Base-by-base conservation (phyloP, 2,329 filamentous ascomycete genomes). In the Fusarium oxysporum region DNA sequence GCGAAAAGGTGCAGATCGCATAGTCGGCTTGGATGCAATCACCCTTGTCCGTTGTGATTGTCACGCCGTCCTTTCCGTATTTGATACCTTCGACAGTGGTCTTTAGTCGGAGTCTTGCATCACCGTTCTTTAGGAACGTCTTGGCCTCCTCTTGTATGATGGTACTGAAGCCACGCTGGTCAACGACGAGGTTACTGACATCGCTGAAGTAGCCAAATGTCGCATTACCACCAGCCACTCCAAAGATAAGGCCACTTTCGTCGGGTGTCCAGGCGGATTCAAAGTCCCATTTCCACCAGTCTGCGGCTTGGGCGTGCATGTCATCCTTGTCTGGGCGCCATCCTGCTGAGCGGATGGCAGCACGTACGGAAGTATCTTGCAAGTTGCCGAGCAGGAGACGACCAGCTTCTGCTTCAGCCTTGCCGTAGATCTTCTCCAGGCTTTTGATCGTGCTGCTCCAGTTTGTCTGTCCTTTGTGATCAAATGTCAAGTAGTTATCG, bases 1-100 rank as follows among this genome's bases (percentile, higher is more conserved):
- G 80, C 0, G 90, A 91, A 78, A 93, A 92, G 0, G 91, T 93
- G 74, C 86, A 87, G 68, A 93, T 87, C 3, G 90, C 91, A 70
- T 91, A 90, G 11, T 87, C 86, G 2, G 90, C 90, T 50, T 84
- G 79, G 25, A 92, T 81, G 71, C 90, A 92, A 60, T 41, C 50
- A 9, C 88, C 89, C 62, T 90, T 86, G 5, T 84, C 79, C 32
- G 85, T 87, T 54, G 83, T 79, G 16, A 92, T 80, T 2, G 82
- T 88, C 4, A 92, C 89, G 6, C 86, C 86, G 2, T 84, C 73
- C 7, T 85, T 76, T 1, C 83, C 83, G 76, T 92, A 90, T 9
- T 82, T 80, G 37, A 93, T 84, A 4, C 85, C 82, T 1, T 85
- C 87, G 3, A 93, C 86, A 3, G 85, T 82, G 0, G 88, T 91